These are phyloP conservation scores for Lactarius psammicola DNA, from an alignment of 768 basidiomycete genomes.

Conservation along the genomic window DNA sequence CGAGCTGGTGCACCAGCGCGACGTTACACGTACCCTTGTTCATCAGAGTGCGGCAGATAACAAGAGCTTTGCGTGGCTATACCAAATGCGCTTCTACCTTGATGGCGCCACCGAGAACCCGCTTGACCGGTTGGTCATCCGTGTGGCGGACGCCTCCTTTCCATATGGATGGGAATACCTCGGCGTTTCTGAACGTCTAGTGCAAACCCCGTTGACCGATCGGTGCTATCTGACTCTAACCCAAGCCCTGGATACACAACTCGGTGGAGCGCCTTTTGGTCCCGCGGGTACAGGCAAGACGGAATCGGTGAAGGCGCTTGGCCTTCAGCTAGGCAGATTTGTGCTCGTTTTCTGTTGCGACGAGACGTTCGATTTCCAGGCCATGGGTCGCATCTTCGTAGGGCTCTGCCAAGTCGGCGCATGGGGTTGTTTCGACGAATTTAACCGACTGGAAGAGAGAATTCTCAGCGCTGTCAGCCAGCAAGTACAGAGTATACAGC, in stretches of 20 bases:
- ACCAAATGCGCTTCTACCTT: conserved; percentile 98
- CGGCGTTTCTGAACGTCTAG: conserved; percentile 93
- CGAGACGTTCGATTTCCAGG: conserved; percentile 99
- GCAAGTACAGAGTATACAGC: conserved; percentile 98
- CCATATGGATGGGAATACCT: conserved; percentile 99
- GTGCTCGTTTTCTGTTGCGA: conserved; percentile 99
- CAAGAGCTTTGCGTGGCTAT: conserved; percentile 87
- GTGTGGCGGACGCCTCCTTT: conserved; percentile 88
- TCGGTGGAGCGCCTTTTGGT: conserved; percentile 97
- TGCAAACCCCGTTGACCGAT: conserved; percentile 97
- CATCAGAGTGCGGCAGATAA: conserved; percentile 60
- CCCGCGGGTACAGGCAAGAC: conserved; percentile 97
- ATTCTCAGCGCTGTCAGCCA: conserved; percentile 98
- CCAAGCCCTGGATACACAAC: conserved; percentile 90
- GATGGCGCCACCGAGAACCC: conserved; percentile 69
- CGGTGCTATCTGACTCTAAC: conserved; percentile 95
- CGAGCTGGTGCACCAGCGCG: conserved; percentile 96
- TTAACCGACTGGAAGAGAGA: conserved; percentile 96
- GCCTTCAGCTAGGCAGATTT: conserved; percentile 95
- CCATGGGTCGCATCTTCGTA: conserved; percentile 99
- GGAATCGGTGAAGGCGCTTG: conserved; percentile 98
- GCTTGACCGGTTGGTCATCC: conserved; percentile 75
- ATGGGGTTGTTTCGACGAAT: conserved; percentile 98
- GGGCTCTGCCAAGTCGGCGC: conserved; percentile 99
- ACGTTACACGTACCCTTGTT: conserved; percentile 82